Base-by-base conservation (phyloP, 768 basidiomycete genomes). In the Tremella mesenterica region DNA sequence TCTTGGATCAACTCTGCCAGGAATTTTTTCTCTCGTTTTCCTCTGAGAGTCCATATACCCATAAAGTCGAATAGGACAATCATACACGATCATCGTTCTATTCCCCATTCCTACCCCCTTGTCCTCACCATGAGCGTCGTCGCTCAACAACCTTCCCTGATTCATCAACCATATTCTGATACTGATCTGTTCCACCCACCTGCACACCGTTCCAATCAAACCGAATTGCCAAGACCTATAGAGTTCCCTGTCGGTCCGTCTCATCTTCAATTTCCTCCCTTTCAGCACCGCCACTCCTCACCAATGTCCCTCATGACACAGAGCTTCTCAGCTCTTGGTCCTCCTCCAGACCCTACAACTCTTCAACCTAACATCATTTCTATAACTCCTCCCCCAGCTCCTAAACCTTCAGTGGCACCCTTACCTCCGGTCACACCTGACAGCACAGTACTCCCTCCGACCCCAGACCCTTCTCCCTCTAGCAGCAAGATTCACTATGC, bases 241-340 rank as follows among this genome's bases (percentile, higher is more conserved):
- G 38, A 41, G 38, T 41, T 41, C 23, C 38, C 38, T 14, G 38
- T 23, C 38, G 4, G 6, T 2, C 30, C 56, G 8, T 30, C 41
- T 13, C 20, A 39, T 14, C 28, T 27, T 9, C 52, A 47, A 4
- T 64, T 65, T 31, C 67, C 64, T 2, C 28, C 51, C 21, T 65
- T 65, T 45, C 64, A 59, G 25, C 64, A 65, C 51, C 61, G 64
- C 13, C 67, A 69, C 50, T 55, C 64, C 4, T 64, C 67, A 4
- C 64, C 64, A 6, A 63, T 56, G 34, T 61, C 64, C 20, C n/a
- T n/a, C n/a, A 53, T 58, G 49, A 48, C 57, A 0, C 64, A 66
- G 10, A 61, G 64, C 1, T 65, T 69, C 54, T 69, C 67, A 0
- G 64, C 58, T 10, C 60, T 69, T 14, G 64, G 67, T 14, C 52